Evolutionary conservation across 2,329 filamentous ascomycete genomes (phyloP).

Genomic region (Anthostomella pinea): DNA sequence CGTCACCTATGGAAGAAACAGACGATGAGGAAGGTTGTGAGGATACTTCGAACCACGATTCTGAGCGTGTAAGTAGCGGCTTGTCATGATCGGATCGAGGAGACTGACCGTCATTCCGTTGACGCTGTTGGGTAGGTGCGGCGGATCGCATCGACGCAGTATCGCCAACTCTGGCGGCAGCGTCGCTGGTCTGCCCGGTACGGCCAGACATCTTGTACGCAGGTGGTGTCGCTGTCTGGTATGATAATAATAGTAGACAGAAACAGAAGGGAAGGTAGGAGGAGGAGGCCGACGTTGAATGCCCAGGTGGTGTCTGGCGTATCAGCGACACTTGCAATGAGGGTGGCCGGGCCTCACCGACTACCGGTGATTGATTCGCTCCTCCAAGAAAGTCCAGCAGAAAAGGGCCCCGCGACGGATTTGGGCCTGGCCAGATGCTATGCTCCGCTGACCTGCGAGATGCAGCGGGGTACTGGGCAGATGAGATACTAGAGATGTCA

Average conservation of each 20-base stretch:
- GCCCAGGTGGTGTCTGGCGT: too few relatives aligned
- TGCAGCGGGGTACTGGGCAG: not conserved
- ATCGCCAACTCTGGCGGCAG: constrained; percentile 16
- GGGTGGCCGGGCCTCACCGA: constrained; percentile 12
- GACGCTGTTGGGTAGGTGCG: constrained; percentile 19
- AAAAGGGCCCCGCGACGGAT: constrained; percentile 14
- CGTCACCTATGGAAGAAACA: constrained; percentile 78
- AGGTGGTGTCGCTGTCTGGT: too few relatives aligned
- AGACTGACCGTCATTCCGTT: constrained; percentile 29
- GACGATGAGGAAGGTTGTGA: constrained; percentile 94
- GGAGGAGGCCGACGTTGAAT: too few relatives aligned
- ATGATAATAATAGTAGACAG: too few relatives aligned
- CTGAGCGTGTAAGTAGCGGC: constrained; percentile 45
- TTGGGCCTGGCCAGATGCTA: not conserved
- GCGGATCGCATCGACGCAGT: constrained; percentile 17
- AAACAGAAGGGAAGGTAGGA: constrained; percentile 1
- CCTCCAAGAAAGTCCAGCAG: constrained; percentile 14
- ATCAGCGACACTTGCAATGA: constrained; percentile 2
- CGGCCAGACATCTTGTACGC: constrained; percentile 17
- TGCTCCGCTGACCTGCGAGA: constrained; percentile 19
- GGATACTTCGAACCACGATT: constrained; percentile 94
- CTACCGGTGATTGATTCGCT: constrained; percentile 12
- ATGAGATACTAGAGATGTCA: too few relatives aligned
- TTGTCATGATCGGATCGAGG: constrained; percentile 5
- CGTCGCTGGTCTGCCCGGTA: constrained; percentile 24